These are phyloP conservation scores for Didymella exigua DNA, from an alignment of 2,329 filamentous ascomycete species.

Conservation along the genomic window DNA sequence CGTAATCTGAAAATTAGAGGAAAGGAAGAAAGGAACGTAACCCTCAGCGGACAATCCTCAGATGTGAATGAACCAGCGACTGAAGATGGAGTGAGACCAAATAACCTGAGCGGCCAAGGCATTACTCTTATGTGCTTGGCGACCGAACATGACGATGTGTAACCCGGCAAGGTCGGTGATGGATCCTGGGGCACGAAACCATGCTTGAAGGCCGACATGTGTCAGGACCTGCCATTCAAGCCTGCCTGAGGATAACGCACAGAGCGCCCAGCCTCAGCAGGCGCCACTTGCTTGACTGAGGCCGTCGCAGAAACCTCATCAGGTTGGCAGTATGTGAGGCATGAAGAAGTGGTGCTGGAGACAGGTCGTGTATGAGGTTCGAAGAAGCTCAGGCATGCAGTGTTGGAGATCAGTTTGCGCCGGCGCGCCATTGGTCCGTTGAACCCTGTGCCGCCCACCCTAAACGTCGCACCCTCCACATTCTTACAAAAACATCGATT, in stretches of 20 bases:
- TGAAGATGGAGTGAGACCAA: slow-evolving; percentile 41
- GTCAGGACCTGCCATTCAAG: slow-evolving; percentile 42
- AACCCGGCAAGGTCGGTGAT: slow-evolving; percentile 37
- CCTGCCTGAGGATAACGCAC: slow-evolving; percentile 36
- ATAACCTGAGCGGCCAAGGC: slow-evolving; percentile 35
- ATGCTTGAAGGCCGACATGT: slow-evolving; percentile 48
- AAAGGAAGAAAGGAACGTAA: slow-evolving; percentile 51
- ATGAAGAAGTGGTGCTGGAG: slow-evolving; percentile 42
- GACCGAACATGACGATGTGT: slow-evolving; percentile 27
- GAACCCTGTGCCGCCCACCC: slow-evolving; percentile 20
- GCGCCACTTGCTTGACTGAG: slow-evolving; percentile 35
- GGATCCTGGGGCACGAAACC: slow-evolving; percentile 49
- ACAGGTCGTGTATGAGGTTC: slow-evolving; percentile 43
- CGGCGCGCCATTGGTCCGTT: slow-evolving; percentile 23
- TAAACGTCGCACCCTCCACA: slow-evolving; percentile 20
- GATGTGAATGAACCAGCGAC: slow-evolving; percentile 37
- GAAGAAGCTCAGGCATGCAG: slow-evolving; percentile 32
- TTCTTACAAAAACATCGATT: slow-evolving; percentile 29
- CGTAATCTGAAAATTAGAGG: slow-evolving; percentile 48
- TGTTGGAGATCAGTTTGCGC: slow-evolving; percentile 29
- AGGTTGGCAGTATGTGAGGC: slow-evolving; percentile 35
- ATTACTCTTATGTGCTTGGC: slow-evolving; percentile 47
- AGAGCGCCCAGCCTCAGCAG: slow-evolving; percentile 32
- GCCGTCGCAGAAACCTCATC: slow-evolving; percentile 33
- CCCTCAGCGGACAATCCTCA: slow-evolving; percentile 42